Evolutionary conservation across 345 rosid genomes (phyloP), one percentile per base, ranked within the genome.

Genomic region (Brassica rapa): DNA sequence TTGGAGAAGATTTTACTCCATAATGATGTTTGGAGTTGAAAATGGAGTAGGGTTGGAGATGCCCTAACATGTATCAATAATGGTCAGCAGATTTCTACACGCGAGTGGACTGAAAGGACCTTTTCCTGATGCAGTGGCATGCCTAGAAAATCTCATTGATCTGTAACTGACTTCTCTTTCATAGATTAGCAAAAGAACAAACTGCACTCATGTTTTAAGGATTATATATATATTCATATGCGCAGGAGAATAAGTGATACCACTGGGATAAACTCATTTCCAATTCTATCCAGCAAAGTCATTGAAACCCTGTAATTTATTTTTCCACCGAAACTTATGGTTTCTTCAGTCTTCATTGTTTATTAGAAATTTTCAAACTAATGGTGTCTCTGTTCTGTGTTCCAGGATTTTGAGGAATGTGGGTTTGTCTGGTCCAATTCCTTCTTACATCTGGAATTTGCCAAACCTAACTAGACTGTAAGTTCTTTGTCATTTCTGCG

Each of bases 101-200:
- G 89, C 79, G 43, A 84, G 85, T 76, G 91, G 91, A 68, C 82
- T 88, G 6, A 49, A 66, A 76, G 86, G 84, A 61, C 84, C 89
- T 46, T 80, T 88, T 74, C 91, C 89, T 11, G 35, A 80, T 57
- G 82, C 82, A 57, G 19, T 86, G 9, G 56, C 79, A 24, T 39
- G 21, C 33, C 70, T 88, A 79, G 49, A 71, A 30, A 78, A 83
- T 12, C 73, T 86, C 16, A 33, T 0, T 33, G 49, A 64, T 16
- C 39, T 88, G 92, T 85, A 66, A 84, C 84, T 71, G 29, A 12
- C 8, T 2, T 16, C 15, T 35, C 49, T 33, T 73, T 12, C 30
- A 27, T 29, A 70, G 27, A 62, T 9, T 51, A 59, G 14, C 63
- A 10, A 62, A n/a, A 51, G 21, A 5, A 70, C 0, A 29, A 29